Percentiles rank a stretch among this genome's conserved stretches.
Conservation (phyloP, 2,329 filamentous ascomycete genomes). For the Fusarium bactridioides region DNA sequence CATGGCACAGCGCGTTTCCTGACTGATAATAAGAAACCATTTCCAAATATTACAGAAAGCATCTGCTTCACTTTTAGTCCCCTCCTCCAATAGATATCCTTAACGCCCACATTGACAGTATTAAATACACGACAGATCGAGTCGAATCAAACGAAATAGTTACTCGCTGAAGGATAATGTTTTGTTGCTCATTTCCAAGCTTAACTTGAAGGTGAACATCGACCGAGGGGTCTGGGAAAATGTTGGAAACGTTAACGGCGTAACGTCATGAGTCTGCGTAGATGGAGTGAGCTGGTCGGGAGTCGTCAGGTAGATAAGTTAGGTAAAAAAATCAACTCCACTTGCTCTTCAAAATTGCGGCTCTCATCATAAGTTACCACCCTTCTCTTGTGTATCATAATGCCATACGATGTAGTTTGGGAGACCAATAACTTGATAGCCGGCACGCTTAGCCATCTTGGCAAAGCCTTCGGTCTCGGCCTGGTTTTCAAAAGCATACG, state of each 20-base stretch:
- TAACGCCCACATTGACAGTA: constrained; percentile 32
- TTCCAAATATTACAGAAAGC: constrained; percentile 43
- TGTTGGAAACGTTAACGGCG: constrained; percentile 33
- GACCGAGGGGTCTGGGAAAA: not conserved
- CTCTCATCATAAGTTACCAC: constrained; percentile 71
- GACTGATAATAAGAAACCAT: constrained; percentile 41
- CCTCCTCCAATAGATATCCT: constrained; percentile 24
- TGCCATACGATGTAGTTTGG: constrained; percentile 99
- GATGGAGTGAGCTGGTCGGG: constrained; percentile 4
- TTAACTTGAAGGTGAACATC: not conserved
- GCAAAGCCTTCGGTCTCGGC: constrained; percentile 98
- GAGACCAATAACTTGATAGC: constrained; percentile 89
- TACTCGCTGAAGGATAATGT: not conserved
- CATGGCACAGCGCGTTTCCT: not conserved
- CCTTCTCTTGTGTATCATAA: constrained; percentile 95
- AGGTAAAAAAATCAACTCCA: constrained; percentile 4
- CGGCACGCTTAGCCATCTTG: constrained; percentile 97
- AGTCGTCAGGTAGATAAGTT: not conserved
- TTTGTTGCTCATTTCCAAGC: constrained; percentile 5
- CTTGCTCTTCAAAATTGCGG: not conserved
- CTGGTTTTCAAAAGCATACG: constrained; percentile 97
- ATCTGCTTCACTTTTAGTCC: constrained; percentile 30
- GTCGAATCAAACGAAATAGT: constrained; percentile 5
- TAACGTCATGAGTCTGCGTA: constrained; percentile 29
- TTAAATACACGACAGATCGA: constrained; percentile 14